Conservation (phyloP, 805 yeast species). For the Hanseniaspora taiwanica region DNA sequence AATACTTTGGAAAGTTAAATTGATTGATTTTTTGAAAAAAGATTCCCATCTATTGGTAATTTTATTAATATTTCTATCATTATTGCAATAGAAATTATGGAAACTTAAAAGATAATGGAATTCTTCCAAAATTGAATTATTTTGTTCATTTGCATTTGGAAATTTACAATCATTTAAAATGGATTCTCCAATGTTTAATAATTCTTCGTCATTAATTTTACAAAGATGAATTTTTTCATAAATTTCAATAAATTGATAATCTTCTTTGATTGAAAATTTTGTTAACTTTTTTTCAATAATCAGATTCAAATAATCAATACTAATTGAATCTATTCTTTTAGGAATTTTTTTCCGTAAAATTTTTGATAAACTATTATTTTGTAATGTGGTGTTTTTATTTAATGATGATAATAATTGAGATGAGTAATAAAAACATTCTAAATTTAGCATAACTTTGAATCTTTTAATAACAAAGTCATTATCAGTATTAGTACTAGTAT, state of each 20-base stretch:
- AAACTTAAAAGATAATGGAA: conserved; percentile 19
- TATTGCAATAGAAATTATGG: conserved; percentile 8
- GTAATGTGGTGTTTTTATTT: no score
- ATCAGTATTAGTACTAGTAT: no score
- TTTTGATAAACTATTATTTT: neutral
- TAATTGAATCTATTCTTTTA: conserved; percentile 1
- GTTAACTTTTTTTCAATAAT: neutral
- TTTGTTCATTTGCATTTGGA: conserved; percentile 31
- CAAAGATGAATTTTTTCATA: neutral
- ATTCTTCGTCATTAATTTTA: conserved; percentile 9
- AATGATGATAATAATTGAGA: no score
- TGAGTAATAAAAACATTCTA: neutral
- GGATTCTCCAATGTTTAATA: conserved; percentile 9
- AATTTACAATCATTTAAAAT: conserved; percentile 22
- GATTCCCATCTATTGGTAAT: conserved; percentile 12
- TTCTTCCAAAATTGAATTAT: conserved; percentile 21
- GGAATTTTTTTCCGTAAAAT: conserved; percentile 3
- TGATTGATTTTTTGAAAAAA: conserved; percentile 24
- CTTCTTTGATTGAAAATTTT: conserved; percentile 1
- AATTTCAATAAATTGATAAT: neutral
- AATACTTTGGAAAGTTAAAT: conserved; percentile 34
- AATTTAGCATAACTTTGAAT: neutral
- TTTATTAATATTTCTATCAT: no score
- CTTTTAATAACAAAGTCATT: neutral
- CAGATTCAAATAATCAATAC: neutral